phyloP scores from a whole-genome alignment of 495 filamentous ascomycete genomes.

The Penicillium diatomitis region DNA sequence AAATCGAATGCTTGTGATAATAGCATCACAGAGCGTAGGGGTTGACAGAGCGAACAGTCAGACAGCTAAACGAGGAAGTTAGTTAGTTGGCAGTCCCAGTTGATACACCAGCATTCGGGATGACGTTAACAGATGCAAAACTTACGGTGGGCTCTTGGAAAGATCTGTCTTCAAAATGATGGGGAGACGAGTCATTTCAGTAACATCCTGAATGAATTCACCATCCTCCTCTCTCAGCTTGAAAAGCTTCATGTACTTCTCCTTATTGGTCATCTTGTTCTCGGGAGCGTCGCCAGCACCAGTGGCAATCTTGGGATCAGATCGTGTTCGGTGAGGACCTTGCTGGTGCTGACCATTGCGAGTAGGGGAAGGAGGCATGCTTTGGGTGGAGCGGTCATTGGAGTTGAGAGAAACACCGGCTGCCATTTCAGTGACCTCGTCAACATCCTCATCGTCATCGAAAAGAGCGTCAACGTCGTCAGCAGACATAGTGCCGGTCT shows the following conservation, averaged over 20 bases:
- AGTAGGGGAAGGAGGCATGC: slow-evolving; percentile 86
- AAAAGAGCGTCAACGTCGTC: slow-evolving; percentile 90
- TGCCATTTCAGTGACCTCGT: slow-evolving; percentile 76
- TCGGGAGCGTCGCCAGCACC: slow-evolving; percentile 61
- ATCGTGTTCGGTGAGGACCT: slow-evolving; percentile 77
- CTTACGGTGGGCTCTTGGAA: slow-evolving; percentile 97
- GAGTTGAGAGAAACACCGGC: slow-evolving; percentile 72
- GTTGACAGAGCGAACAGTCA: slow-evolving; percentile 96
- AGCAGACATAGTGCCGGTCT: slow-evolving; percentile 82
- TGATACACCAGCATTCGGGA: not conserved
- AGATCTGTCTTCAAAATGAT: slow-evolving; percentile 97
- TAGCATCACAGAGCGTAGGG: slow-evolving; percentile 72
- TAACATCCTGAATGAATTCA: slow-evolving; percentile 95
- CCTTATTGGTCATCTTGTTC: slow-evolving; percentile 78
- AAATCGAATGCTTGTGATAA: slow-evolving; percentile 1
- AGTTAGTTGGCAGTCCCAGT: not conserved
- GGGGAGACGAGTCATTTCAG: slow-evolving; percentile 92
- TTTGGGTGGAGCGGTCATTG: slow-evolving; percentile 82
- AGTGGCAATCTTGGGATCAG: slow-evolving; percentile 81
- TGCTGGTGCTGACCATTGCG: slow-evolving; percentile 63
- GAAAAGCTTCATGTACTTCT: slow-evolving; percentile 90
- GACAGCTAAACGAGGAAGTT: slow-evolving; percentile 52
- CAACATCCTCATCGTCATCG: slow-evolving; percentile 80
- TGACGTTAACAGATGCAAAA: slow-evolving; percentile 11
- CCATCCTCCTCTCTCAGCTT: slow-evolving; percentile 84